A percentile compares a stretch with the other conserved stretches of the same genome.
Evolutionary conservation across 2,329 filamentous ascomycete genomes (phyloP).

Genomic region (Hansfordia pulvinata): DNA sequence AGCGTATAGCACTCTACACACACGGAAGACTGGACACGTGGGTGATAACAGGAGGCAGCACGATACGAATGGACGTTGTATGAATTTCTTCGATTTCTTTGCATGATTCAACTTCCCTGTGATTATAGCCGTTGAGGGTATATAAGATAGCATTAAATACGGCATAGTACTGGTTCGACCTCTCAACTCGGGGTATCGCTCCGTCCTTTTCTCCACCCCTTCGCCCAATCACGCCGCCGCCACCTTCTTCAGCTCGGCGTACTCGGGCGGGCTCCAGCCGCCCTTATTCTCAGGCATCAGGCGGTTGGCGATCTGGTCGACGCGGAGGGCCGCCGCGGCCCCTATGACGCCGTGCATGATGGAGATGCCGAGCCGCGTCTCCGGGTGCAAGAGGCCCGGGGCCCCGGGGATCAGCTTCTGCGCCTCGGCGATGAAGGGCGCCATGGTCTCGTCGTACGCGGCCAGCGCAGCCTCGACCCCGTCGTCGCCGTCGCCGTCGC

Average conservation of each 20-base stretch:
- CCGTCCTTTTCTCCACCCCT: too few species aligned
- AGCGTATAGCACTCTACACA: neutral
- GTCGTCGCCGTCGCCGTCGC: neutral
- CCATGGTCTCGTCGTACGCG: conserved; percentile 28
- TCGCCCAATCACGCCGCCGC: too few species aligned
- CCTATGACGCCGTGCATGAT: conserved; percentile 9
- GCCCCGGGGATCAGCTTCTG: conserved; percentile 17
- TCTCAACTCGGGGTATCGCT: too few species aligned
- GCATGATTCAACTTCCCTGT: too few species aligned
- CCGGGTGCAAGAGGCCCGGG: conserved; percentile 8
- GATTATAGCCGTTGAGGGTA: too few species aligned
- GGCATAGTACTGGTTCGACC: too few species aligned
- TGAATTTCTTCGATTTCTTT: too few species aligned
- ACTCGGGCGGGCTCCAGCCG: conserved; percentile 11
- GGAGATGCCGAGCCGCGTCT: conserved; percentile 9
- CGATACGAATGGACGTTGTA: too few species aligned
- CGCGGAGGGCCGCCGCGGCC: conserved; percentile 10
- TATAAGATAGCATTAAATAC: too few species aligned
- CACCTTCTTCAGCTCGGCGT: too few species aligned
- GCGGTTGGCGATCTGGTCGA: conserved; percentile 8
- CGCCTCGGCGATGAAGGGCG: conserved; percentile 26
- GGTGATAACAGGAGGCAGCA: conserved; percentile 5
- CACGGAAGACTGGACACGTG: conserved; percentile 1
- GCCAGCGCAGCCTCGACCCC: conserved; percentile 18
- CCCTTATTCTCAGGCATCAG: conserved; percentile 10